Evolutionary conservation across 345 rosid genomes (phyloP), one percentile per base, ranked within the genome.

Genomic region (Eutrema yunnanense): DNA sequence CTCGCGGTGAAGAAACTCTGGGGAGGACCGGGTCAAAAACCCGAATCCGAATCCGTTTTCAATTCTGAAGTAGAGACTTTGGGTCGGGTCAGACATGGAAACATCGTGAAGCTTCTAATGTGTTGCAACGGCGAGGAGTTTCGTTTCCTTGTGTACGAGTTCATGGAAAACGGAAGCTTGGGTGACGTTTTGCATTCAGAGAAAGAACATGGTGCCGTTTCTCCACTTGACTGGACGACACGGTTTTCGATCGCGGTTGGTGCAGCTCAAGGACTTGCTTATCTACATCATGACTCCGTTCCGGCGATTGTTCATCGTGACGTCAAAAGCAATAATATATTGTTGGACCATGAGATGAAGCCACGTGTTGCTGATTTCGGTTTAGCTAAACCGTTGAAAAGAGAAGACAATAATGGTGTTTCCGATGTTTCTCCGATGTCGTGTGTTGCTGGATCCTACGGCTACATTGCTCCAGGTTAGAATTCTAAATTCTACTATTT

Each of bases 401-500:
- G 60, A 10, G 77, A 68, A 57, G 48, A 1, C 3, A 67, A 49
- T 8, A 55, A 46, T 55, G 60, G 52, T 69, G 75, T 46, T 51
- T 40, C 50, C 2, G 58, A 49, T 43, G 80, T 71, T 2, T 73
- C 55, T 6, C 66, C 50, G 6, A 85, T 80, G 90, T 86, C 91
- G 0, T 78, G 80, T 48, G 73, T 91, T 0, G 90, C 86, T 43
- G 96, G 96, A 9, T 81, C 96, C 60, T 84, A 77, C 57, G 97
- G 96, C 62, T 89, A 91, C 72, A 91, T 89, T 47, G 97, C 97
- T 29, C 97, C 97, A 6, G 96, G 97, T 86, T n/a, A 32, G 5
- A 32, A 0, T 32, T 32, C 5, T 32, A 1, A 6, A 32, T 32
- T 22, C 26, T 22, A 6, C 5, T 32, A 32, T 32, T 32, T 32